Base-by-base conservation (phyloP, 768 basidiomycete species). In the Macrolepiota fuliginosa region DNA sequence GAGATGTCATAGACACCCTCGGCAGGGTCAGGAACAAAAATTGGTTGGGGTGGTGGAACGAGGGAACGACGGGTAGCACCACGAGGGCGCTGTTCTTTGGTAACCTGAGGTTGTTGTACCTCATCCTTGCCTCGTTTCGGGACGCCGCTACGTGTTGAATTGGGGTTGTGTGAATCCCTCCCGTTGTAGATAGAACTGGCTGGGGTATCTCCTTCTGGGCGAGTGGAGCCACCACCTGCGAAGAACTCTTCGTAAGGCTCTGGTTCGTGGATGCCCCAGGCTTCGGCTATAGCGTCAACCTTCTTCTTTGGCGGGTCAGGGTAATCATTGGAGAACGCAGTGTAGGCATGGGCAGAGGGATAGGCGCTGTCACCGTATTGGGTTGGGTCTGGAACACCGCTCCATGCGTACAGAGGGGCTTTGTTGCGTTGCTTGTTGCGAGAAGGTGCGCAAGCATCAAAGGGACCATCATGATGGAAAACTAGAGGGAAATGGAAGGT, bases 401-500 rank as follows among this genome's bases (percentile, higher is more conserved):
- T 79, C 91, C 91, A 95, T 27, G 92, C 90, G 64, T 87, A 79
- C 86, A 95, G 88, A 51, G 92, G 92, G 10, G 93, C 92, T 70
- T 86, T 88, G 69, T 81, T 84, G 66, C 83, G 86, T 67, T 91
- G 85, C 50, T 85, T 84, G 76, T 95, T 95, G 69, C 93, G 89
- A 51, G 92, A 94, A 0, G 92, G 92, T 2, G 92, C 92, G 70
- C 92, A 94, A 29, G 92, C 93, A 70, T 95, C 92, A 71, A 94
- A 95, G 12, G 92, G 93, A 32, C 92, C 92, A 68, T 94, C 93
- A 69, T 95, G 92, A 69, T 95, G 92, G 76, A 94, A 91, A 86
- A 91, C 92, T 94, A 65, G 56, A 29, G 25, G 46, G 39, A 46
- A 63, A 45, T 5, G 1, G 50, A 62, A 54, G 54, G 71, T 67